Base-by-base conservation (phyloP, 2,329 filamentous ascomycete species). In the Fusarium subglutinans region DNA sequence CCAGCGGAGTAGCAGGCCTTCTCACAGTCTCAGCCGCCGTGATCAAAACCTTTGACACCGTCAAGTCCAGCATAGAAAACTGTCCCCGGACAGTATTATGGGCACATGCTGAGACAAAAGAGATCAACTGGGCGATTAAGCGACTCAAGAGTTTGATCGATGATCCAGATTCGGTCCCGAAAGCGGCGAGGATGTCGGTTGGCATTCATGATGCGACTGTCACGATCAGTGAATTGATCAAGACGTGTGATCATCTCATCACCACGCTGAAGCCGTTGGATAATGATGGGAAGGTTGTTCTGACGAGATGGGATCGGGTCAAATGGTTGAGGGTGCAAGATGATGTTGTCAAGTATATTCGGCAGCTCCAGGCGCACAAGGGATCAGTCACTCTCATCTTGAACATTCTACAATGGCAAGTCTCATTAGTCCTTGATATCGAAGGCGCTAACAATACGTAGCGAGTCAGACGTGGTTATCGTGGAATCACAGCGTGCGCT, bases 281-380 rank as follows among this genome's bases (percentile, higher is more conserved):
- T 24, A 28, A 43, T 1, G 44, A 65, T 8, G 24, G 51, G 15
- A 26, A 26, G 13, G n/a, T 57, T 30, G 18, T 26, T 37, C 6
- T 48, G 15, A 58, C 45, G 1, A 70, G 26, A 9, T 57, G 59
- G 66, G 67, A 69, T 11, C 56, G 44, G 5, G 41, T 65, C 8
- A 69, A 54, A 18, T 70, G 67, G 66, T 26, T 70, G 26, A 54
- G 67, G 10, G 41, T 70, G 17, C 67, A 70, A 37, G 67, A 70
- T 24, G 66, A 70, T 30, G 67, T 70, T 13, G 67, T 70, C 10
- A 70, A 54, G 41, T 70, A 70, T 5, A 56, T 70, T 38, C 66
- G 67, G 8, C 66, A 70, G 37, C 24, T 70, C 9, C 67, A 70
- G 20, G 59, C 66, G 6, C 67, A 70, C 28, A 70, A 70, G 45